Base-by-base conservation (phyloP, 306 rosid genomes). In the Clitoria ternatea region DNA sequence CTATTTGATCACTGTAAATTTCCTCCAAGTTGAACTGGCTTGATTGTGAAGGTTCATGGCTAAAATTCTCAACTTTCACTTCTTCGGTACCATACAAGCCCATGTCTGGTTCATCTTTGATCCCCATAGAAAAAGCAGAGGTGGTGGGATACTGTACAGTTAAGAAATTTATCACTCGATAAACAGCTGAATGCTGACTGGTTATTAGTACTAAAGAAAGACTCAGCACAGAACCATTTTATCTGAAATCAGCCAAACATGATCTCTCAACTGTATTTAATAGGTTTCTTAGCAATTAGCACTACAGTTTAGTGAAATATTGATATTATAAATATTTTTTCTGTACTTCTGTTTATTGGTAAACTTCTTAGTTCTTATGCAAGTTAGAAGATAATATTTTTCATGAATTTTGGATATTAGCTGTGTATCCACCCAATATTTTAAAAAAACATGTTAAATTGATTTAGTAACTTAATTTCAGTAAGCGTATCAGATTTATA, bases 1-100 rank as follows among this genome's bases (percentile, higher is more conserved):
- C 86, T 75, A 84, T 77, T 73, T 83, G 78, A 39, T 87, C 90
- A 69, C 40, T 73, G 56, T 35, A 71, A 66, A 55, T 74, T 71
- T 66, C 88, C 65, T 77, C 84, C 0, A 72, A 23, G 69, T 78
- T 52, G 64, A 55, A 15, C 48, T 52, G 70, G 29, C 82, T 69
- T 17, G 84, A 69, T 23, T 63, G 90, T 65, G 85, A 62, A 67
- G 81, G 75, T 37, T 62, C 79, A 19, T 66, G 7, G 63, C 69
- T 47, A 23, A 73, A 80, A 62, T 70, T 75, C 81, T 82, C 89
- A 5, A 49, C 62, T 84, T 93, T 87, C 55, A 85, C 76, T 72
- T 85, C 82, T 11, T 65, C 29, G 5, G 84, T 61, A 73, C 44
- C 77, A 75, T 61, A 65, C 50, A 65, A 45, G 32, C 75, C 78